These are phyloP conservation scores for Aspergillus sp. DNA, from an alignment of 2,329 filamentous ascomycete species.

Conservation along the genomic window DNA sequence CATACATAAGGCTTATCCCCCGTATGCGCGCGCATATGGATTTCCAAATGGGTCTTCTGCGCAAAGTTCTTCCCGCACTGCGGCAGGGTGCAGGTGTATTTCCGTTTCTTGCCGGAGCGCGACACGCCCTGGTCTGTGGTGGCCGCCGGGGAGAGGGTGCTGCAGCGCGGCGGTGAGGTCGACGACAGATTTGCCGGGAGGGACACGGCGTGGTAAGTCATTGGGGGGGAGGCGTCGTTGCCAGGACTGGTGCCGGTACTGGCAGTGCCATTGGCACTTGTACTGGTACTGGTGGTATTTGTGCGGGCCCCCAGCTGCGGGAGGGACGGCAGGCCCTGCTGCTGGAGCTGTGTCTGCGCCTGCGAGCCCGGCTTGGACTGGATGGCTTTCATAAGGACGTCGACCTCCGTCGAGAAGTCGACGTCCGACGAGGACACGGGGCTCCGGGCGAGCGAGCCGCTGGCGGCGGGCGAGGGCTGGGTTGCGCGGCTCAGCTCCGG, in stretches of 20 bases:
- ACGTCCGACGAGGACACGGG: slow-evolving; percentile 42
- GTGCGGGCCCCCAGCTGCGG: slow-evolving; percentile 28
- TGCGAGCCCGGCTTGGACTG: slow-evolving; percentile 50
- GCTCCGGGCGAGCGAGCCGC: slow-evolving; percentile 28
- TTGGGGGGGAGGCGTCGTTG: slow-evolving; percentile 10
- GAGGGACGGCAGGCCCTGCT: slow-evolving; percentile 26
- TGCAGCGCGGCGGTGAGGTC: slow-evolving; percentile 10
- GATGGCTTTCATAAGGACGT: slow-evolving; percentile 80
- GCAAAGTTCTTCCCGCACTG: slow-evolving; percentile 74
- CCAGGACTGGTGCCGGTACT: slow-evolving; percentile 13
- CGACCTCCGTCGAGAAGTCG: slow-evolving; percentile 71
- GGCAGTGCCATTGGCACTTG: no score
- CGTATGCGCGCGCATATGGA: slow-evolving; percentile 79
- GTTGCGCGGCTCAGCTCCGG: not conserved
- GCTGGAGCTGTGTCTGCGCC: slow-evolving; percentile 8
- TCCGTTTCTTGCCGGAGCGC: slow-evolving; percentile 41
- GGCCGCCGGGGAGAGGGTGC: no score
- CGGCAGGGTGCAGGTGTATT: slow-evolving; percentile 63
- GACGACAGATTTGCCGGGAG: slow-evolving; percentile 10
- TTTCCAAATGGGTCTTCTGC: slow-evolving; percentile 88
- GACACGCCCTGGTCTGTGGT: slow-evolving; percentile 27
- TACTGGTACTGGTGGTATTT: no score
- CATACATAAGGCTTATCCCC: slow-evolving; percentile 84
- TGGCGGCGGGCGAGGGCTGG: slow-evolving; percentile 2
- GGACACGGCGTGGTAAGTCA: slow-evolving; percentile 19